Conservation (phyloP, 2,329 filamentous ascomycete species). For the Trichoderma arundinaceum region DNA sequence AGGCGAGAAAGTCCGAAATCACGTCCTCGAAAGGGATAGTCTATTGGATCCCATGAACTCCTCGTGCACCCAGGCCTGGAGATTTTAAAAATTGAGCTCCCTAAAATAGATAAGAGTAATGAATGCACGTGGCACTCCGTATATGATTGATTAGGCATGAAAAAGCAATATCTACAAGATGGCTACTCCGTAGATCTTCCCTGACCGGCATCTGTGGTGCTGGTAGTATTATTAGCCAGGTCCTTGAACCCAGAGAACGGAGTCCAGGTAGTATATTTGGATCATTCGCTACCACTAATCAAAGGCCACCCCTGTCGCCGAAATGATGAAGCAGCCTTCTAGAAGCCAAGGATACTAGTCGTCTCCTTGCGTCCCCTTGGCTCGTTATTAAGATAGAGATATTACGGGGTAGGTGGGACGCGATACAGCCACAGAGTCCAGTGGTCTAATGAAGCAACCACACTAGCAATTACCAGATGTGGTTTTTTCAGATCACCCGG, state of each 20-base stretch:
- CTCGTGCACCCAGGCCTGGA: neutral
- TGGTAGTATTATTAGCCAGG: no score
- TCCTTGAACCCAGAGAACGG: neutral
- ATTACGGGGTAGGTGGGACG: conserved; percentile 21
- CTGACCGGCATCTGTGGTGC: no score
- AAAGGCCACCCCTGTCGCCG: conserved; percentile 19
- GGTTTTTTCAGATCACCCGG: conserved; percentile 12
- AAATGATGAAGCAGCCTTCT: conserved; percentile 29
- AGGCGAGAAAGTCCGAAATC: conserved; percentile 21
- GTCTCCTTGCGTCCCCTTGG: conserved; percentile 16
- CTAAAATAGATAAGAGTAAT: conserved; percentile 11
- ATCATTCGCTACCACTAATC: conserved; percentile 5
- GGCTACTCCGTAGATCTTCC: neutral
- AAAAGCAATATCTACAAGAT: neutral
- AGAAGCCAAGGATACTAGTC: conserved; percentile 16
- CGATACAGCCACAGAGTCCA: neutral
- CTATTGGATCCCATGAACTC: neutral
- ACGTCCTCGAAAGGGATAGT: neutral
- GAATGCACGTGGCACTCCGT: conserved; percentile 21
- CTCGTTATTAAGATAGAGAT: conserved; percentile 14
- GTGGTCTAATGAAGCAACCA: conserved; percentile 9
- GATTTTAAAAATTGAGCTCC: conserved; percentile 7
- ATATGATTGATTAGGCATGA: conserved; percentile 5
- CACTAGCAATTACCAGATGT: conserved; percentile 5
- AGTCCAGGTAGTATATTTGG: neutral